A percentile compares a stretch with the other conserved stretches of the same genome.
Conservation (phyloP, 2,329 filamentous ascomycete species). For the Ophiostoma montium region DNA sequence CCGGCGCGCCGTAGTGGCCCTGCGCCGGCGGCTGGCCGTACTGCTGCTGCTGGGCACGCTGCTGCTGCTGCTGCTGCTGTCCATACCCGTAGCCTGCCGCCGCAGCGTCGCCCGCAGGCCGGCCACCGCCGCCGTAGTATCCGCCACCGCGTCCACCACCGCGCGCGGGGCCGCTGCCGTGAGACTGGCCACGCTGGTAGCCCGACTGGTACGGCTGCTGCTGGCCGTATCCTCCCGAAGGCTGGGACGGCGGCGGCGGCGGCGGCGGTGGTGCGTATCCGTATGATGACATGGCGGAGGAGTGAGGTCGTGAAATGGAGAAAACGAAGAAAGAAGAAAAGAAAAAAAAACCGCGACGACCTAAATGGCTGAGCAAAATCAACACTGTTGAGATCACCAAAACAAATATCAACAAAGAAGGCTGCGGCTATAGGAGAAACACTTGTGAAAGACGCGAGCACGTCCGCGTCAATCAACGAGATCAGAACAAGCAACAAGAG, state of each 20-base stretch:
- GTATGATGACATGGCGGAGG: slow-evolving; percentile 31
- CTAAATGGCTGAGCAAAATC: neutral
- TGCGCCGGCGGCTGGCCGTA: slow-evolving; percentile 7
- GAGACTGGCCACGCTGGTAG: slow-evolving; percentile 20
- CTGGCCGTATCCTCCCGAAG: slow-evolving; percentile 24
- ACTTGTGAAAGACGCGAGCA: too few relatives aligned
- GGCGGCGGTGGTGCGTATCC: slow-evolving; percentile 40
- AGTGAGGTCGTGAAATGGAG: too few relatives aligned
- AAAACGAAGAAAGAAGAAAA: neutral
- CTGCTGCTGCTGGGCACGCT: slow-evolving; percentile 21
- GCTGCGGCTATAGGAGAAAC: too few relatives aligned
- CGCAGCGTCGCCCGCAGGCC: slow-evolving; percentile 27
- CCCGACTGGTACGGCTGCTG: slow-evolving; percentile 17
- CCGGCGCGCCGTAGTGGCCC: slow-evolving; percentile 16
- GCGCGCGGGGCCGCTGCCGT: slow-evolving; percentile 12
- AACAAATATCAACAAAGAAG: slow-evolving; percentile 2
- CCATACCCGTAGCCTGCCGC: slow-evolving; percentile 27
- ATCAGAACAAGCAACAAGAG: too few relatives aligned
- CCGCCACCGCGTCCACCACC: slow-evolving; percentile 28
- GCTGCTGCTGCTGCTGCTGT: slow-evolving; percentile 19
- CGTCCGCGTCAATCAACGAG: too few relatives aligned
- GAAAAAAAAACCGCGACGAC: neutral
- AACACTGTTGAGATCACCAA: neutral
- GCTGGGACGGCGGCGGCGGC: slow-evolving; percentile 29
- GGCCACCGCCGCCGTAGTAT: slow-evolving; percentile 23